A percentile compares a stretch with the other conserved stretches of the same genome.
Conservation (phyloP, 2,329 filamentous ascomycete species). For the Colletotrichum truncatum region DNA sequence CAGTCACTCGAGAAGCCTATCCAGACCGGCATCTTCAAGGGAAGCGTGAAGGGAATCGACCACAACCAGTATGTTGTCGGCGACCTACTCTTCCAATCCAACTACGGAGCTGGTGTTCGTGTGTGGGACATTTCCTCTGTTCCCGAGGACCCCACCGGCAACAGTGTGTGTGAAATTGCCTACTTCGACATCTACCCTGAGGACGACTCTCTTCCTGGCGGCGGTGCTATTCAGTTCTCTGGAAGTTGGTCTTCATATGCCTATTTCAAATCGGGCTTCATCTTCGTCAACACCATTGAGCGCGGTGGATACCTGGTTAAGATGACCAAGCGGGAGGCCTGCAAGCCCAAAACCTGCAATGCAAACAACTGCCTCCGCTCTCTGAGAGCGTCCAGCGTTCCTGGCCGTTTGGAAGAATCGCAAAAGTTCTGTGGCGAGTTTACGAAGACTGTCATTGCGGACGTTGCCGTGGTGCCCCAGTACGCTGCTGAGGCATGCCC, state of each 20-base stretch:
- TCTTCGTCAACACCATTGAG: slow-evolving; percentile 54
- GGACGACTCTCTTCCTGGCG: slow-evolving; percentile 49
- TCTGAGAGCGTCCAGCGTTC: slow-evolving; percentile 28
- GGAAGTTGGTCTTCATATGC: slow-evolving; percentile 56
- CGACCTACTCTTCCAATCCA: slow-evolving; percentile 53
- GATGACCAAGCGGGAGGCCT: slow-evolving; percentile 35
- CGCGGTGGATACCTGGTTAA: slow-evolving; percentile 51
- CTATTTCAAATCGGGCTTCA: slow-evolving; percentile 50
- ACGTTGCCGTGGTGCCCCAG: slow-evolving; percentile 31
- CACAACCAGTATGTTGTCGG: slow-evolving; percentile 56
- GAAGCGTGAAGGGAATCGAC: slow-evolving; percentile 47
- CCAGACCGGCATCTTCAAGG: slow-evolving; percentile 51
- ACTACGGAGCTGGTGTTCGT: slow-evolving; percentile 54
- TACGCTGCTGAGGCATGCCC: slow-evolving; percentile 33
- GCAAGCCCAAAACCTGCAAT: slow-evolving; percentile 34
- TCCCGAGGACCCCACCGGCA: slow-evolving; percentile 45
- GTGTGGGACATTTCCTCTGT: slow-evolving; percentile 43
- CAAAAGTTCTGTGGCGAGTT: slow-evolving; percentile 34
- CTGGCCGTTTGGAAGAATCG: slow-evolving; percentile 33
- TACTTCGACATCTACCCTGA: slow-evolving; percentile 59
- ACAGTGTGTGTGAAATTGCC: slow-evolving; percentile 50
- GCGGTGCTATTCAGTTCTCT: slow-evolving; percentile 45
- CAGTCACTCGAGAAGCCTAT: slow-evolving; percentile 48
- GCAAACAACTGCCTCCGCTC: slow-evolving; percentile 36
- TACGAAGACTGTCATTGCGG: slow-evolving; percentile 30